Percentiles rank a stretch among this genome's conserved stretches.
Evolutionary conservation across 1,284 basidiomycete genomes (phyloP).

Genomic region (Sporisorium graminicola): DNA sequence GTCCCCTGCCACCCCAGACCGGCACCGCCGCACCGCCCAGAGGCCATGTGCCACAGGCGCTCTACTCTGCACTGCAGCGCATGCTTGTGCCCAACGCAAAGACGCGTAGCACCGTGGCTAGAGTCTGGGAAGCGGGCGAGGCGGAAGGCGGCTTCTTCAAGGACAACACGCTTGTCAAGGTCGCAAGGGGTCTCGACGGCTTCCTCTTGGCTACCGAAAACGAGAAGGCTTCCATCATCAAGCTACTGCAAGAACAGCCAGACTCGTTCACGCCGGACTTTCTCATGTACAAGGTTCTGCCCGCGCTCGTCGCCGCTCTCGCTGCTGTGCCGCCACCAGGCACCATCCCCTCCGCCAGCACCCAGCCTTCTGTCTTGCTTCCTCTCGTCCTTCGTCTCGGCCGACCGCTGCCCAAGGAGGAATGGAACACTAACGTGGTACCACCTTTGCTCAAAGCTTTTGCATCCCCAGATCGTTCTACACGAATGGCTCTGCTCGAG

Average conservation of each 20-base stretch:
- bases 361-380: constrained; percentile 51
- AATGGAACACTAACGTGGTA: constrained; percentile 54
- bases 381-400: constrained; percentile 65
- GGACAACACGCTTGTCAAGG: constrained; percentile 84
- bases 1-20: constrained; percentile 72
- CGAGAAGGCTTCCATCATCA: constrained; percentile 77
- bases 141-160: constrained; percentile 80
- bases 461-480: constrained; percentile 79
- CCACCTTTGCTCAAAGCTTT: constrained; percentile 62
- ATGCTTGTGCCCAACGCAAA: constrained; percentile 89
- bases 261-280: constrained; percentile 82
- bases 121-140: constrained; percentile 62
- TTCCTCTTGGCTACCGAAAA: constrained; percentile 86
- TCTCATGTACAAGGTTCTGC: constrained; percentile 85
- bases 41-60: constrained; percentile 80
- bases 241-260: constrained; percentile 66
- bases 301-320: constrained; percentile 84
- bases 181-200: constrained; percentile 86
- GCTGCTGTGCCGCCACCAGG: constrained; percentile 43
- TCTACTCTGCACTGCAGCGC: constrained; percentile 87
- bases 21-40: constrained; percentile 80
- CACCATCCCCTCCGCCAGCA: constrained; percentile 47
- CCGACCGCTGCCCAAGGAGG: constrained; percentile 44
- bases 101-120: constrained; percentile 77
- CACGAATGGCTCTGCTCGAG: constrained; percentile 91